phyloP scores from a whole-genome alignment of 2,329 filamentous ascomycete genomes.

The Penicillium digitatum region DNA sequence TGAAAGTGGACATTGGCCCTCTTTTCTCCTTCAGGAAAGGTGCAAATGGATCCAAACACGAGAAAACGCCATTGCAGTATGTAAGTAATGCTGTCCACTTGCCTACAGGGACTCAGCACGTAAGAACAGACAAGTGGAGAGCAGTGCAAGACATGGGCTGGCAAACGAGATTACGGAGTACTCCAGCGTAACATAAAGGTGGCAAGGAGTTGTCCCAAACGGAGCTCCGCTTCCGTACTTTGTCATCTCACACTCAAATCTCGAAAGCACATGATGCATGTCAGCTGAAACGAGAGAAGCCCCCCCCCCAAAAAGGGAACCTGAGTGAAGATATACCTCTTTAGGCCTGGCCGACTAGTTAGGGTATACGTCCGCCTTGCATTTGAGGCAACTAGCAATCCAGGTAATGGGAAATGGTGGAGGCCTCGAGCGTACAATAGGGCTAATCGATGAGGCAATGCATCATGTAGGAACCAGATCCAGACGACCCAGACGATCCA shows the following conservation, averaged over 20 bases:
- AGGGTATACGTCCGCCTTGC: slow-evolving; percentile 21
- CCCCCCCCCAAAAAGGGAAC: no score
- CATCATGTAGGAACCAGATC: not conserved
- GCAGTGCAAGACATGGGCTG: not conserved
- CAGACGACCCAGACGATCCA: not conserved
- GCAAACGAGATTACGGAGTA: not conserved
- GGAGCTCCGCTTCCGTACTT: not conserved
- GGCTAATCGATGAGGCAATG: not conserved
- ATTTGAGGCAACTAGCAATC: slow-evolving; percentile 19
- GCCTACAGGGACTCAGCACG: not conserved
- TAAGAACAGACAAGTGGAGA: not conserved
- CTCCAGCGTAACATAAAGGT: not conserved
- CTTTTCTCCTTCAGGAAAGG: not conserved
- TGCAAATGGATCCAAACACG: not conserved
- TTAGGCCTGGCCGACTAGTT: not conserved
- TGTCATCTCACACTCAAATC: not conserved
- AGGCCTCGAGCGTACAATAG: slow-evolving; percentile 1
- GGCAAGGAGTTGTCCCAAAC: not conserved
- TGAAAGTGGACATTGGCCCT: not conserved
- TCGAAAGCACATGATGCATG: slow-evolving; percentile 8
- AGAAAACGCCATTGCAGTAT: not conserved
- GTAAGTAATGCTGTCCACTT: not conserved
- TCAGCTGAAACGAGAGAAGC: not conserved
- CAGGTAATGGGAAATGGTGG: slow-evolving; percentile 18
- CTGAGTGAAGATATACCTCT: slow-evolving; percentile 17